A percentile compares a stretch with the other conserved stretches of the same genome.
Conservation (phyloP, 2,329 filamentous ascomycete genomes). For the Dactylellina drechsleri region DNA sequence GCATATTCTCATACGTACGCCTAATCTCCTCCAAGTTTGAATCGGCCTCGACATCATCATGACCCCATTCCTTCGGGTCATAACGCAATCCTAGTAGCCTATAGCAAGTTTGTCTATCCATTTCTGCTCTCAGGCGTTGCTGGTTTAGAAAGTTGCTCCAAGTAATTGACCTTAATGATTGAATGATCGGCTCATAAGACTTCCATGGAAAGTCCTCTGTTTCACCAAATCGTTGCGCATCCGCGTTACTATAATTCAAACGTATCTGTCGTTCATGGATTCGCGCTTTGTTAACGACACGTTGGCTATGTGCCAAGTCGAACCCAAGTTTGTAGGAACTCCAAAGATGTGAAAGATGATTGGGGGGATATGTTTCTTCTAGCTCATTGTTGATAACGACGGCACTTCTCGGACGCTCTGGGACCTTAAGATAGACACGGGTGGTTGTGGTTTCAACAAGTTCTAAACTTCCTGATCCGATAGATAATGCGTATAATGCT, state of each 20-base stretch:
- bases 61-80: neutral
- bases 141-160: conserved; percentile 29
- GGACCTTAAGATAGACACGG: conserved; percentile 18
- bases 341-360: conserved; percentile 19
- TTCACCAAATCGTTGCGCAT: conserved; percentile 5
- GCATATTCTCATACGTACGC: conserved; percentile 27
- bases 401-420: neutral
- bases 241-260: neutral
- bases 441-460: conserved; percentile 18
- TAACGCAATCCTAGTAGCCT: neutral
- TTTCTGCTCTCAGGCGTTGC: conserved; percentile 1
- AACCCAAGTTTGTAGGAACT: conserved; percentile 33
- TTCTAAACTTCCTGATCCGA: conserved; percentile 9
- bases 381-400: neutral
- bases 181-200: conserved; percentile 8
- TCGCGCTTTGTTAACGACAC: conserved; percentile 14
- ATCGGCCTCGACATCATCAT: conserved; percentile 1
- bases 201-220: conserved; percentile 10
- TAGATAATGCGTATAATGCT: conserved; percentile 9
- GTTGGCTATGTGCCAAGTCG: conserved; percentile 19
- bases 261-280: conserved; percentile 3
- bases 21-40: conserved; percentile 31
- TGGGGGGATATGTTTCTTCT: neutral
- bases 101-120: conserved; percentile 3
- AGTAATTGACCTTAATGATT: conserved; percentile 18